Evolutionary conservation across 2,329 filamentous ascomycete species (phyloP).

Genomic region (Gnomoniopsis smithogilvyi): DNA sequence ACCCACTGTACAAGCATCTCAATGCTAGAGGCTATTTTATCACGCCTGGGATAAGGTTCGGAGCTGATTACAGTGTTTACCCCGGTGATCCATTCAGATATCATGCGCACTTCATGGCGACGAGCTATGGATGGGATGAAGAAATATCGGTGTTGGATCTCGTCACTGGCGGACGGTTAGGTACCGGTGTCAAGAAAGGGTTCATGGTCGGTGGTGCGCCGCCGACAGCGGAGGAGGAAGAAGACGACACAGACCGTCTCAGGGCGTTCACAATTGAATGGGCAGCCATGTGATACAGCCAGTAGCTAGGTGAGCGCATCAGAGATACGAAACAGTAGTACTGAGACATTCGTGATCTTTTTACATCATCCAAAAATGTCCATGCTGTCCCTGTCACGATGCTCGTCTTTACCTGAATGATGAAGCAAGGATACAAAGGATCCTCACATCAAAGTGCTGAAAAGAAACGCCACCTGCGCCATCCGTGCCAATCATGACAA

Average conservation of each 20-base stretch:
- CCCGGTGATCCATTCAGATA: conserved; percentile 93
- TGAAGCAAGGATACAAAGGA: neutral
- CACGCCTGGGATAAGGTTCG: conserved; percentile 89
- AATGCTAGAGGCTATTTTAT: conserved; percentile 80
- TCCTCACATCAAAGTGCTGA: neutral
- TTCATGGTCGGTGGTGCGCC: conserved; percentile 75
- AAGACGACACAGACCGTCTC: conserved; percentile 40
- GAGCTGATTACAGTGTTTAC: conserved; percentile 91
- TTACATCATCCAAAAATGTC: neutral
- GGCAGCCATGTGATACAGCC: conserved; percentile 70
- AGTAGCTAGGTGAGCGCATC: neutral
- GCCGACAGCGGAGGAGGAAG: conserved; percentile 23
- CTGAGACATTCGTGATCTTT: neutral
- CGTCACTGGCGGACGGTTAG: conserved; percentile 80
- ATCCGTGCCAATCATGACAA: conserved; percentile 10
- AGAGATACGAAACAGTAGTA: neutral
- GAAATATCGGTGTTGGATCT: conserved; percentile 81
- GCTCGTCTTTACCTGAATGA: neutral
- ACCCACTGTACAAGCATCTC: conserved; percentile 76
- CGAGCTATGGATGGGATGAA: conserved; percentile 83
- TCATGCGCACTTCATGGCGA: conserved; percentile 89
- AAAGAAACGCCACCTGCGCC: conserved; percentile 10
- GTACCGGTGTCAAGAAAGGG: conserved; percentile 94
- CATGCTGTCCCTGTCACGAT: neutral
- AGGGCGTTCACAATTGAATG: conserved; percentile 86